Conservation (phyloP, 495 filamentous ascomycete genomes). For the Sabuloglossum arenarium region DNA sequence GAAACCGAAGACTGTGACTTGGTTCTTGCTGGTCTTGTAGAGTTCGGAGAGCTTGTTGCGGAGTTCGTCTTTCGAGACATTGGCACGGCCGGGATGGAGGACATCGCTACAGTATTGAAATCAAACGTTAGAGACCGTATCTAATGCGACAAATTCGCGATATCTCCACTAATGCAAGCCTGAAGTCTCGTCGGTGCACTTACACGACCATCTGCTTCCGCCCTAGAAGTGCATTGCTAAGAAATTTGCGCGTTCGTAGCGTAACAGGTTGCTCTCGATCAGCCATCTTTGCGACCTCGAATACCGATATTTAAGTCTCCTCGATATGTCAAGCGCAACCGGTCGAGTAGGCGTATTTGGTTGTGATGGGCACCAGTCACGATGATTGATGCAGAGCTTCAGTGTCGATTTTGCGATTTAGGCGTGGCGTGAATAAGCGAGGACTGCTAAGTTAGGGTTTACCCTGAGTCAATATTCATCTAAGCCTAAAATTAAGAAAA, state of each 20-base stretch:
- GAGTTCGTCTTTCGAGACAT: constrained; percentile 98
- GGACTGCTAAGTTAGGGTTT: not conserved
- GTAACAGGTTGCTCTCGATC: constrained; percentile 72
- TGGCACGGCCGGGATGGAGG: constrained; percentile 94
- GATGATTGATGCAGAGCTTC: not conserved
- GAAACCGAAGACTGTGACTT: constrained; percentile 93
- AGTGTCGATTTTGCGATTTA: not conserved
- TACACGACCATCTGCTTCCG: constrained; percentile 99
- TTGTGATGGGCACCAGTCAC: not conserved
- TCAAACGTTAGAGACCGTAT: not conserved
- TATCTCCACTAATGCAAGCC: too few species aligned
- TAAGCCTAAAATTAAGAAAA: not conserved
- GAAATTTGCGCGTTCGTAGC: constrained; percentile 99
- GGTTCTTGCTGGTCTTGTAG: constrained; percentile 95
- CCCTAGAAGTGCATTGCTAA: constrained; percentile 94
- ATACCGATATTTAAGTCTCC: not conserved
- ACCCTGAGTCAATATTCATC: not conserved
- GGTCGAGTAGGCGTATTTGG: not conserved
- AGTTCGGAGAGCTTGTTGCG: constrained; percentile 80
- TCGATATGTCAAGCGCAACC: not conserved
- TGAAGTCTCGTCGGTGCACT: constrained; percentile 19
- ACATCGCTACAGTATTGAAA: constrained; percentile 60
- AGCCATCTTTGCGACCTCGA: constrained; percentile 49
- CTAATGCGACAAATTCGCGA: too few species aligned
- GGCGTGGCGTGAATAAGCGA: not conserved